Percentiles rank a stretch among this genome's conserved stretches.
Conservation (phyloP, 1,139 yeast genomes). For the Lodderomyces metapsilosis region DNA sequence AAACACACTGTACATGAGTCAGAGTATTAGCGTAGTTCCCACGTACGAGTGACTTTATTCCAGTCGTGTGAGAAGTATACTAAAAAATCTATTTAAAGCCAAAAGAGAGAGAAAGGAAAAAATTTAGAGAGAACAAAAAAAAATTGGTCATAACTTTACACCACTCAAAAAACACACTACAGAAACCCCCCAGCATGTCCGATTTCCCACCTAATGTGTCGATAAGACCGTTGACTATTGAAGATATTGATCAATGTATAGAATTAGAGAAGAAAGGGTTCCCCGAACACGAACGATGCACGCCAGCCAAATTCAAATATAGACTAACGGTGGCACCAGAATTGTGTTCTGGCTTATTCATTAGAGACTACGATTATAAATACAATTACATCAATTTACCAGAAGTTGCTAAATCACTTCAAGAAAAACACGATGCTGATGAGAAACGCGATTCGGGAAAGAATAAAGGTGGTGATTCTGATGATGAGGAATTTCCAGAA, state of each 20-base stretch:
- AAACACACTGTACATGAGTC: too few species aligned
- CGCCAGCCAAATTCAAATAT: constrained; percentile 62
- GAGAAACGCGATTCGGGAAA: constrained; percentile 16
- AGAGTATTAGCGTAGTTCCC: too few species aligned
- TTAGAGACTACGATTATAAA: constrained; percentile 58
- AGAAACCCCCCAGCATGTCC: constrained; percentile 20
- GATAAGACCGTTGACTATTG: constrained; percentile 75
- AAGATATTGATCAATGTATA: constrained; percentile 62
- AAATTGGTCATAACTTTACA: not conserved
- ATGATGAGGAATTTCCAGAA: constrained; percentile 42
- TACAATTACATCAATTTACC: constrained; percentile 48
- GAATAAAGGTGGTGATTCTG: constrained; percentile 29
- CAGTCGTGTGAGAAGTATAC: constrained; percentile 3
- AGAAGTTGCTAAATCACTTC: constrained; percentile 37
- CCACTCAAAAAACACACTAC: not conserved
- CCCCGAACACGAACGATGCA: constrained; percentile 62
- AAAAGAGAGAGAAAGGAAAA: not conserved
- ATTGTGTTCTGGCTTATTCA: constrained; percentile 80
- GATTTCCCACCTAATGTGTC: constrained; percentile 61
- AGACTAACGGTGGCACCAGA: constrained; percentile 85
- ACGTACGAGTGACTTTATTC: too few species aligned
- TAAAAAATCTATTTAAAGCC: not conserved
- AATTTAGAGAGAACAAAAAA: not conserved
- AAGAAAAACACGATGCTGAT: constrained; percentile 23
- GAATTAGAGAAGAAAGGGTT: constrained; percentile 71